Percentiles rank a stretch among this genome's conserved stretches.
Conservation (phyloP, 805 yeast species). For the Saccharomyces mikatae region DNA sequence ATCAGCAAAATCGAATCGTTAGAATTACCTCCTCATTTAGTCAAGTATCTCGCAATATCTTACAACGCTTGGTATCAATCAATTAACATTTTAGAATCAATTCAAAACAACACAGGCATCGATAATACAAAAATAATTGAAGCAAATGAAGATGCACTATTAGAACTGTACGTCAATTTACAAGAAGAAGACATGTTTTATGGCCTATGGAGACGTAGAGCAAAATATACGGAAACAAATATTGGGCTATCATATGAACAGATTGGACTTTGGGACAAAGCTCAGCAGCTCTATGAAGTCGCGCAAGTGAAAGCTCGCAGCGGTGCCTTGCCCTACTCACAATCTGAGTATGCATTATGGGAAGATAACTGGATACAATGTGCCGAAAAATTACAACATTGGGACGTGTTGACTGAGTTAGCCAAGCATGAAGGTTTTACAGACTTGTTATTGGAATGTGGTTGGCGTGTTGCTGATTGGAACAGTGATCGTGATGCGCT, state of each 20-base stretch:
- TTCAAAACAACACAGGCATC: slow-evolving; percentile 47
- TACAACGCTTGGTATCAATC: slow-evolving; percentile 90
- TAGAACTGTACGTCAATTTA: slow-evolving; percentile 78
- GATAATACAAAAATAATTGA: slow-evolving; percentile 73
- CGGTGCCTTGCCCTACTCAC: slow-evolving; percentile 91
- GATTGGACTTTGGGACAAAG: slow-evolving; percentile 89
- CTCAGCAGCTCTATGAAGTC: slow-evolving; percentile 85
- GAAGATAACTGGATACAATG: slow-evolving; percentile 98
- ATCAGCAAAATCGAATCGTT: slow-evolving; percentile 62
- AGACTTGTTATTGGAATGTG: slow-evolving; percentile 91
- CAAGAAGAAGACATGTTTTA: slow-evolving; percentile 96
- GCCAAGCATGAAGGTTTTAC: slow-evolving; percentile 98
- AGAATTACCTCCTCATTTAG: slow-evolving; percentile 88
- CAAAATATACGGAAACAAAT: slow-evolving; percentile 88
- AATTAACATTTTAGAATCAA: slow-evolving; percentile 71
- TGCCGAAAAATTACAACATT: slow-evolving; percentile 93
- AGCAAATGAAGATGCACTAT: slow-evolving; percentile 80
- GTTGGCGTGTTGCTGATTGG: slow-evolving; percentile 99
- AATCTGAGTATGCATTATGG: slow-evolving; percentile 92
- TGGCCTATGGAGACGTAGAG: slow-evolving; percentile 95
- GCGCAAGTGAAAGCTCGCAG: slow-evolving; percentile 96
- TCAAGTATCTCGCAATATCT: slow-evolving; percentile 78
- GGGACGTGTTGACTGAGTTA: slow-evolving; percentile 94
- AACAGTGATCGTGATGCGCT: slow-evolving; percentile 87
- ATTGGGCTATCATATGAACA: slow-evolving; percentile 92